Evolutionary conservation across 2,329 filamentous ascomycete species (phyloP).

Genomic region (Exophiala bonariae): DNA sequence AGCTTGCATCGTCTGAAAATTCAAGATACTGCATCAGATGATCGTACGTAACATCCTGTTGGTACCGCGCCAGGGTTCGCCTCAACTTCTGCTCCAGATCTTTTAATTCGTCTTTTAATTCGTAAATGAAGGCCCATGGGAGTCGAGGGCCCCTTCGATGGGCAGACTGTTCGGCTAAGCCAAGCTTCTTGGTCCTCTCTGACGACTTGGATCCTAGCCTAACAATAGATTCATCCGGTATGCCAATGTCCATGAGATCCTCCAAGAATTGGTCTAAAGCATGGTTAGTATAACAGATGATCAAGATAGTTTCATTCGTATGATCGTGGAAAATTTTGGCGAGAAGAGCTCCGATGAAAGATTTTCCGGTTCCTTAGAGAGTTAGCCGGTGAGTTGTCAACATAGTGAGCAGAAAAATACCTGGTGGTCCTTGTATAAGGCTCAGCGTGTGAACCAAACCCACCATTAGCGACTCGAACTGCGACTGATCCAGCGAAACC

Average conservation of each 20-base stretch:
- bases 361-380: conserved; percentile 65
- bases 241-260: conserved; percentile 48
- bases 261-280: conserved; percentile 61
- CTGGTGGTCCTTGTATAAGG: conserved; percentile 72
- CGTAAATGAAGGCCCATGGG: conserved; percentile 44
- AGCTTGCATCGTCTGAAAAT: conserved; percentile 54
- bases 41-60: conserved; percentile 9
- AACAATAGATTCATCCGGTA: conserved; percentile 57
- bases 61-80: conserved; percentile 25
- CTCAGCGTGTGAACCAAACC: conserved; percentile 57
- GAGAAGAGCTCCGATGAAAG: conserved; percentile 46
- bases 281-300: conserved; percentile 54
- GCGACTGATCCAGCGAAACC: conserved; percentile 53
- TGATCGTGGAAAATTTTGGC: conserved; percentile 28
- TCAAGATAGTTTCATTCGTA: conserved; percentile 48
- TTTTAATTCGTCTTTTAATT: conserved; percentile 38
- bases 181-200: conserved; percentile 57
- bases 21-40: conserved; percentile 49
- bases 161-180: conserved; percentile 32
- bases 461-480: conserved; percentile 56
- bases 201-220: conserved; percentile 7
- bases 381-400: too few relatives aligned
- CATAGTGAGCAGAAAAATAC: conserved; percentile 50
- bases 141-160: background rate
- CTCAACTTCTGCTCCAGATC: conserved; percentile 29